A percentile compares a stretch with the other conserved stretches of the same genome.
Evolutionary conservation across 1,139 yeast genomes (phyloP).

Genomic region (Sugiyamaella novakii): DNA sequence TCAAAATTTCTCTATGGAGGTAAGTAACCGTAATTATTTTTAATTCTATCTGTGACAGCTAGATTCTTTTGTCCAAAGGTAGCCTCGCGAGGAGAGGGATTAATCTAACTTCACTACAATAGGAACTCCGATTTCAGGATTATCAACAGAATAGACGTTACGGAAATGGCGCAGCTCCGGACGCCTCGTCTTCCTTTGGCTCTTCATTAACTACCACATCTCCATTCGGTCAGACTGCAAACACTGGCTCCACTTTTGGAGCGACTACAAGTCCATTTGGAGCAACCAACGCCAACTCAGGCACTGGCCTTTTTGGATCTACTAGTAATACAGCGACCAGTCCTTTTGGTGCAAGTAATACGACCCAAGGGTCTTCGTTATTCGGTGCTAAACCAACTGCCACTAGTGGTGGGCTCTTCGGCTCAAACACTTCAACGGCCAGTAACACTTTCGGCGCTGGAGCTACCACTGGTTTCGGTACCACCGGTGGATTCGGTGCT

Average conservation of each 20-base stretch:
- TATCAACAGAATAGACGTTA: constrained; percentile 72
- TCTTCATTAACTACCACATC: constrained; percentile 23
- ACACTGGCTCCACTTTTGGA: constrained; percentile 25
- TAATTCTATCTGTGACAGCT: too few relatives aligned
- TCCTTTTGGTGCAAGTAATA: constrained; percentile 34
- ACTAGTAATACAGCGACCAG: constrained; percentile 27
- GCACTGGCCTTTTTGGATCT: constrained; percentile 30
- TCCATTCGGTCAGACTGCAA: constrained; percentile 41
- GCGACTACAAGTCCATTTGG: constrained; percentile 31
- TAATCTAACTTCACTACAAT: too few relatives aligned
- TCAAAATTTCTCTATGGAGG: constrained; percentile 61
- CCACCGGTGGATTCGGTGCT: constrained; percentile 25
- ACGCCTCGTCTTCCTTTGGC: constrained; percentile 33
- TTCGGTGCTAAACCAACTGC: constrained; percentile 24
- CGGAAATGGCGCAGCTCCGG: constrained; percentile 47
- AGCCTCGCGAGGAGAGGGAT: too few relatives aligned
- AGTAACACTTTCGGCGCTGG: constrained; percentile 33
- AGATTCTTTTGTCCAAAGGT: too few relatives aligned
- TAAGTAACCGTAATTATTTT: too few relatives aligned
- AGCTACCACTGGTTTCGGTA: constrained; percentile 10
- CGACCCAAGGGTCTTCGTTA: not conserved
- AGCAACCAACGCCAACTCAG: constrained; percentile 30
- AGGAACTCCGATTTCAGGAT: constrained; percentile 87
- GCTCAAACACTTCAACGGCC: constrained; percentile 21
- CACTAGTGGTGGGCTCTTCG: constrained; percentile 27